Evolutionary conservation across 1,139 yeast species (phyloP).

Genomic region (Yamadazyma spencermartinsiae): DNA sequence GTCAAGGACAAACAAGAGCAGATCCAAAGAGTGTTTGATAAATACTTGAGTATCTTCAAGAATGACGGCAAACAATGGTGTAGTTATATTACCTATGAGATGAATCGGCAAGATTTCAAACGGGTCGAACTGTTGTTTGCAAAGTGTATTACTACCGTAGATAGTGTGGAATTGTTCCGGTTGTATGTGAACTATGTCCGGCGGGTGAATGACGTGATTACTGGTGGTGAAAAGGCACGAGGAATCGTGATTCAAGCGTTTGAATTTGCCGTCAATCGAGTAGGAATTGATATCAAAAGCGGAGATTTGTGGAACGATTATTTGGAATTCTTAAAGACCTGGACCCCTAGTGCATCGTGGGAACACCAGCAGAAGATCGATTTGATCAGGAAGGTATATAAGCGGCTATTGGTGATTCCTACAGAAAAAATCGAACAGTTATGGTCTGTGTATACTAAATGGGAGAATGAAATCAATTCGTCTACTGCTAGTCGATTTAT

Average conservation of each 20-base stretch:
- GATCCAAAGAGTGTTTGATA: conserved; percentile 58
- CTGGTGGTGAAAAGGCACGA: conserved; percentile 86
- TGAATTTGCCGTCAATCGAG: conserved; percentile 76
- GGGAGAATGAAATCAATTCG: conserved; percentile 78
- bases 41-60: conserved; percentile 65
- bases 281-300: conserved; percentile 75
- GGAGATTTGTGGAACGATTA: conserved; percentile 82
- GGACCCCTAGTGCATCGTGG: conserved; percentile 82
- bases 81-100: conserved; percentile 66
- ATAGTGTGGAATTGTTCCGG: conserved; percentile 68
- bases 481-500: conserved; percentile 83
- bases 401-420: conserved; percentile 70
- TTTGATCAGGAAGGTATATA: conserved; percentile 71
- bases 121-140: conserved; percentile 66
- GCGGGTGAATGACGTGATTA: conserved; percentile 72
- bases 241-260: conserved; percentile 77
- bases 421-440: conserved; percentile 69
- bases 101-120: conserved; percentile 66
- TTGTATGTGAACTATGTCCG: conserved; percentile 78
- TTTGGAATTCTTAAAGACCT: conserved; percentile 70
- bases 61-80: conserved; percentile 71
- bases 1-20: conserved; percentile 64
- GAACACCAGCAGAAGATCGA: conserved; percentile 86
- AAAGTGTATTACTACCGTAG: conserved; percentile 58
- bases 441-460: conserved; percentile 80